Evolutionary conservation across 2,329 filamentous ascomycete species (phyloP), one percentile per base, ranked within the genome.

Genomic region (Grosmannia serpens): DNA sequence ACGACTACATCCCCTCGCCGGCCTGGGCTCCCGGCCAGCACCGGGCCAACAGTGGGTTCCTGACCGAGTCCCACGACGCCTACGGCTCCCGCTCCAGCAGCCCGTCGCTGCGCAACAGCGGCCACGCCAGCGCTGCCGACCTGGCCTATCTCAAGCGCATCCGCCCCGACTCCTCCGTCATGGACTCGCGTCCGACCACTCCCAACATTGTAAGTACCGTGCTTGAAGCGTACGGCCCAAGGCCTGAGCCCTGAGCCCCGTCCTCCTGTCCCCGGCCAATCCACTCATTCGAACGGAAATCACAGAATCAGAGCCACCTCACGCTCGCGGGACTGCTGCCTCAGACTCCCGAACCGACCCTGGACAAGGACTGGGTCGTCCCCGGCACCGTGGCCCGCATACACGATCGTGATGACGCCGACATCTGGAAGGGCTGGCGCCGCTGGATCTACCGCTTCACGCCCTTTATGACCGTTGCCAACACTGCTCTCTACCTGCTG

Each of bases 401-500:
- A 1, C 71, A 75, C 62, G 70, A 75, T 57, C 74, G 75, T 47
- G 75, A 77, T 60, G 75, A 77, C 53, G 65, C 59, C 29, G 73
- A 77, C n/a, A 74, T 70, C 55, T 77, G 73, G 71, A 71, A 70
- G 54, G 75, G 75, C 41, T 75, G 73, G 74, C 73, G 69, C 59
- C 69, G 74, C 13, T 63, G 70, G 35, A 52, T 77, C 13, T 77
- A 70, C 64, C 64, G 62, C 22, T 62, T 75, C 35, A 68, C 69
- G 9, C 74, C 74, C 0, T 53, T 73, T 35, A 57, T 76, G 56
- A 75, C 71, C 22, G 53, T 77, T n/a, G 44, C 69, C 61, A 75
- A 73, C 64, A 75, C 70, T 15, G 62, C 62, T n/a, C 53, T 76
- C n/a, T 77, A 59, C 65, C n/a, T 77, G 5, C 44, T 67, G 58